Conservation (phyloP, 108 stramenopile species). For the Craspedostauros australis region DNA sequence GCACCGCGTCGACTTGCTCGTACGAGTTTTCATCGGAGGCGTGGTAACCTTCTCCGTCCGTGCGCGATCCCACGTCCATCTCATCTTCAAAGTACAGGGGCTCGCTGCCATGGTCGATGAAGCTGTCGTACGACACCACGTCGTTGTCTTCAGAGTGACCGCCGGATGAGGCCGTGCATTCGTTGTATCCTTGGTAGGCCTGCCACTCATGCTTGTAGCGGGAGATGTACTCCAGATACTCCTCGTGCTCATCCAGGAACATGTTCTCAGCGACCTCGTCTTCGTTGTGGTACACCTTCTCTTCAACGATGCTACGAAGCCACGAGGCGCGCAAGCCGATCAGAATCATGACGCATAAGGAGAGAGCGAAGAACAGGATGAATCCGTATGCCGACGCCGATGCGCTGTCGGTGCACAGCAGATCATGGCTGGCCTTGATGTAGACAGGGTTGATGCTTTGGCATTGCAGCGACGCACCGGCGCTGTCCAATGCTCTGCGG, state of each 20-base stretch:
- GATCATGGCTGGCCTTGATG: constrained; percentile 19
- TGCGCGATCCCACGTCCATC: background rate
- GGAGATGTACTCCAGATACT: constrained; percentile 50
- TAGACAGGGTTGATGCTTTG: constrained; percentile 31
- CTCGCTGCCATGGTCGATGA: background rate
- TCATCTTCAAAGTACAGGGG: constrained; percentile 1
- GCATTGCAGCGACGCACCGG: constrained; percentile 21
- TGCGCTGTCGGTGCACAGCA: constrained; percentile 32
- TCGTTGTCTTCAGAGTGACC: no score
- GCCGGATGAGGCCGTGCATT: background rate
- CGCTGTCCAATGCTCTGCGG: constrained; percentile 25
- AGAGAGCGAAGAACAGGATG: constrained; percentile 30
- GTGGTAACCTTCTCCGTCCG: constrained; percentile 1
- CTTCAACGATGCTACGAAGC: constrained; percentile 23
- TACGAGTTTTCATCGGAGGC: background rate
- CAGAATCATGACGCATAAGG: constrained; percentile 23
- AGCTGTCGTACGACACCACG: no score
- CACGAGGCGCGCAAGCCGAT: constrained; percentile 46
- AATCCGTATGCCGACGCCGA: constrained; percentile 23
- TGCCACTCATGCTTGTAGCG: constrained; percentile 61
- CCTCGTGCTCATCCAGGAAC: constrained; percentile 55
- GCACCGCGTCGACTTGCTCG: no score
- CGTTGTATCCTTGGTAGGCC: constrained; percentile 51
- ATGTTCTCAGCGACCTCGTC: constrained; percentile 49
- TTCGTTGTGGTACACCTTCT: constrained; percentile 43